Evolutionary conservation across 352 stramenopile genomes (phyloP), one percentile per base, ranked within the genome.

Genomic region (Pythium dissotocum): DNA sequence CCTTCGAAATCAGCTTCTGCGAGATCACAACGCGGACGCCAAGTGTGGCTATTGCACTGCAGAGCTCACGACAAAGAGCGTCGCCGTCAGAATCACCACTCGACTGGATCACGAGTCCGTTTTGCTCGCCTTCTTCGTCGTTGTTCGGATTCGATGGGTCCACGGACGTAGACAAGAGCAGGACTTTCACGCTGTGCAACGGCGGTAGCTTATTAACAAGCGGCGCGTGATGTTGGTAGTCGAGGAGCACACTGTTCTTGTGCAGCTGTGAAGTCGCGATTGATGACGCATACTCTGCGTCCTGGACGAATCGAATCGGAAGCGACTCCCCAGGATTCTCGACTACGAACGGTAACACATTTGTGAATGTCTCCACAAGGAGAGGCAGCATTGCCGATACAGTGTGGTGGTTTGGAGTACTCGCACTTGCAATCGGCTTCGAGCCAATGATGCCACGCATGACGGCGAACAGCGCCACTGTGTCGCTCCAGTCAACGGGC

Each of bases 91-190:
- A 24, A 6, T 28, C 44, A 28, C 5, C 5, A 52, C 4, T 6
- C 38, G 18, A 52, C 16, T 52, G 18, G 44, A 52, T 5, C 5
- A 28, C 5, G 44, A 38, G 30, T 51, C 26, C 64, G 21, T 14
- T 58, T 16, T 5, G 1, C 12, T 60, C 54, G 8, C 67, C 33
- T 24, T 54, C 33, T 32, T 61, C 63, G 6, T 73, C 42, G 0
- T 65, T 56, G 0, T 77, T 30, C 28, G 28, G 63, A 14, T 24
- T 24, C 6, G 69, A 60, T 9, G 76, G 75, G n/a, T 88, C 80
- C 21, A 89, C 76, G 3, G 82, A 87, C 62, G 87, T 77, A 51
- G 82, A 78, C 63, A 90, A 90, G 8, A 90, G 73, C 16, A 80
- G 75, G 4, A 90, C 69, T 0, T 36, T 61, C 24, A 67, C 65